Conservation (phyloP, 2,329 filamentous ascomycete species). For the Rhinocladiella similis region DNA sequence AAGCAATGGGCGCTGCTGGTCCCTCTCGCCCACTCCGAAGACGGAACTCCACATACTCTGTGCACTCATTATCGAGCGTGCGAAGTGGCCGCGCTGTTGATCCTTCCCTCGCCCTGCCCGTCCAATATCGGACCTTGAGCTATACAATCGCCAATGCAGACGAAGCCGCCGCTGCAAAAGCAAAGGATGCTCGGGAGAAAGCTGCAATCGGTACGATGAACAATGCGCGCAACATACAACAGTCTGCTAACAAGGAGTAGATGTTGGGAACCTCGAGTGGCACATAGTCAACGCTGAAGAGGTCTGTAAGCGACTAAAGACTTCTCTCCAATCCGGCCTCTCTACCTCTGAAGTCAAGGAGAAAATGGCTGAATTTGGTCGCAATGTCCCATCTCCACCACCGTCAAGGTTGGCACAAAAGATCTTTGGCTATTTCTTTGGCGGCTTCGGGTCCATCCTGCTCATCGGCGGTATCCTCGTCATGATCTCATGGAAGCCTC, state of each 20-base stretch:
- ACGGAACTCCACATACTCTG: slow-evolving; percentile 16
- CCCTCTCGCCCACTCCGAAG: slow-evolving; percentile 15
- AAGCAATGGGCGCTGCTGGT: slow-evolving; percentile 1
- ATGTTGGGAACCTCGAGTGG: slow-evolving; percentile 66
- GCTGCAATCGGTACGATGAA: slow-evolving; percentile 9
- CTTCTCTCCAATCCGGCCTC: slow-evolving; percentile 59
- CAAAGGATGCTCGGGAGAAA: slow-evolving; percentile 38
- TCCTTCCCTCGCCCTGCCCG: slow-evolving; percentile 32
- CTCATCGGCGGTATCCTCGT: slow-evolving; percentile 69
- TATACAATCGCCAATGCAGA: slow-evolving; percentile 59
- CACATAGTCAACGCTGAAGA: slow-evolving; percentile 62
- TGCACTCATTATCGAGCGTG: slow-evolving; percentile 23
- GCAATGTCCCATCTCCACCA: slow-evolving; percentile 66
- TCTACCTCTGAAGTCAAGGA: slow-evolving; percentile 58
- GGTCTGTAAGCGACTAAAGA: slow-evolving; percentile 60
- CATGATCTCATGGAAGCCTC: slow-evolving; percentile 74
- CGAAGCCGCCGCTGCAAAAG: slow-evolving; percentile 44
- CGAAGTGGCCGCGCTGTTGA: slow-evolving; percentile 28
- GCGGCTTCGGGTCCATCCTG: slow-evolving; percentile 72
- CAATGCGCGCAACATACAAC: too few relatives aligned
- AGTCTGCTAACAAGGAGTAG: slow-evolving; percentile 36
- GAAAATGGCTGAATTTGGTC: slow-evolving; percentile 61
- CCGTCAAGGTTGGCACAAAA: slow-evolving; percentile 61
- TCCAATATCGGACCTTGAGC: slow-evolving; percentile 36
- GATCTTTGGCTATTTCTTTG: slow-evolving; percentile 71